phyloP scores from a whole-genome alignment of 176 grass and related monocot species.

The Olyra latifolia region DNA sequence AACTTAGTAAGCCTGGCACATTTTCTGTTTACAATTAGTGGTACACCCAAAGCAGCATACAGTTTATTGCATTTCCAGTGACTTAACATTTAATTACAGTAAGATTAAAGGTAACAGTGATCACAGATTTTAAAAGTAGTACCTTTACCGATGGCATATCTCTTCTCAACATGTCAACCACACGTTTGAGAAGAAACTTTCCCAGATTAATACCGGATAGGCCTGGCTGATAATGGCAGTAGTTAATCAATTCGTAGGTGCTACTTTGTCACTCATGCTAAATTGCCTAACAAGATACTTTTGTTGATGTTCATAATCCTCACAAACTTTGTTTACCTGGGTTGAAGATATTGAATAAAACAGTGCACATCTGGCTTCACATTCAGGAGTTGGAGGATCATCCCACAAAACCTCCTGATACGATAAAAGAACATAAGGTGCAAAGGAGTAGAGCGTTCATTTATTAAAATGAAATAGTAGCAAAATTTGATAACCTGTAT shows the following conservation, averaged over 20 bases:
- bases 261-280: background rate
- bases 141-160: conserved; percentile 82
- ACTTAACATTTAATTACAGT: background rate
- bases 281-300: background rate
- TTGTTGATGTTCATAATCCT: background rate
- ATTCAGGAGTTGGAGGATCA: conserved; percentile 83
- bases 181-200: conserved; percentile 93
- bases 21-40: background rate
- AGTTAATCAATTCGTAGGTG: conserved; percentile 32
- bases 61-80: background rate
- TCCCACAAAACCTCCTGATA: conserved; percentile 90
- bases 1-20: background rate
- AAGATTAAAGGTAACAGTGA: background rate
- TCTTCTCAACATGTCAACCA: conserved; percentile 80
- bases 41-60: conserved; percentile 15
- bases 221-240: conserved; percentile 66
- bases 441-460: background rate
- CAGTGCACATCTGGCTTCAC: conserved; percentile 77
- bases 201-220: conserved; percentile 94
- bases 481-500: conserved; percentile 65
- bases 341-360: conserved; percentile 99
- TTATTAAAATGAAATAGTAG: conserved; percentile 17
- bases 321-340: conserved; percentile 59
- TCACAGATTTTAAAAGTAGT: conserved; percentile 18
- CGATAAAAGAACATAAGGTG: conserved; percentile 26